Percentiles rank a stretch among this genome's conserved stretches.
phyloP scores from a whole-genome alignment of 2,329 filamentous ascomycete species.

The Colletotrichum somersetense region DNA sequence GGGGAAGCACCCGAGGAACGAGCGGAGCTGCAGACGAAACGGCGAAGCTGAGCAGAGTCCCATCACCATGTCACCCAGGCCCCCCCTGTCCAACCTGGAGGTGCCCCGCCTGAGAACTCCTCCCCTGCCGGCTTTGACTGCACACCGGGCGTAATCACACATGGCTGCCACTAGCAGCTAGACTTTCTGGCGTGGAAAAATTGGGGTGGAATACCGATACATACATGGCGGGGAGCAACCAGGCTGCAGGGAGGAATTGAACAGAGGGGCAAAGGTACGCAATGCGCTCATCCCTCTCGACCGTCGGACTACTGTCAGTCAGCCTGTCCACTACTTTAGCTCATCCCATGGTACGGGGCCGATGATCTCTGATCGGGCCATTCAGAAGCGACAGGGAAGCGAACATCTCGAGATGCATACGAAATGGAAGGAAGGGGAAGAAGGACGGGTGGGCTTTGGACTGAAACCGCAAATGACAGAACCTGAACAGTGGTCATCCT shows the following conservation, averaged over 20 bases:
- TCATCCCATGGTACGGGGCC: constrained; percentile 17
- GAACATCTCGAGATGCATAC: constrained; percentile 3
- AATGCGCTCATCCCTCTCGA: constrained; percentile 1
- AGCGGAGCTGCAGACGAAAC: constrained; percentile 7
- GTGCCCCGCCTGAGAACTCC: constrained; percentile 32
- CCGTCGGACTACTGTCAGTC: neutral
- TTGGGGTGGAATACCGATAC: neutral
- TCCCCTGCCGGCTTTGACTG: constrained; percentile 21
- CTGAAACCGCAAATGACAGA: constrained; percentile 15
- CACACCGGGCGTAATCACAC: constrained; percentile 30
- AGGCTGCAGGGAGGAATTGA: constrained; percentile 28
- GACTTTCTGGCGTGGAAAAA: constrained; percentile 24
- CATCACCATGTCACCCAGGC: neutral
- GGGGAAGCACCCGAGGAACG: constrained; percentile 11
- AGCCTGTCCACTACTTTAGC: constrained; percentile 9
- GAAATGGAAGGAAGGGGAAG: constrained; percentile 9
- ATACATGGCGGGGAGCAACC: constrained; percentile 4
- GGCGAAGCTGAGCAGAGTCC: constrained; percentile 4
- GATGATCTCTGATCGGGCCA: constrained; percentile 11
- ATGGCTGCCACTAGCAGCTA: constrained; percentile 30
- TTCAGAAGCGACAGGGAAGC: neutral
- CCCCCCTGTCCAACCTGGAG: constrained; percentile 26
- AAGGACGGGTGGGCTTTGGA: neutral
- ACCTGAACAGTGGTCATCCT: constrained; percentile 17
- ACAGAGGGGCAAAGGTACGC: constrained; percentile 21